Conservation (phyloP, 495 filamentous ascomycete species). For the Neurospora sp. region DNA sequence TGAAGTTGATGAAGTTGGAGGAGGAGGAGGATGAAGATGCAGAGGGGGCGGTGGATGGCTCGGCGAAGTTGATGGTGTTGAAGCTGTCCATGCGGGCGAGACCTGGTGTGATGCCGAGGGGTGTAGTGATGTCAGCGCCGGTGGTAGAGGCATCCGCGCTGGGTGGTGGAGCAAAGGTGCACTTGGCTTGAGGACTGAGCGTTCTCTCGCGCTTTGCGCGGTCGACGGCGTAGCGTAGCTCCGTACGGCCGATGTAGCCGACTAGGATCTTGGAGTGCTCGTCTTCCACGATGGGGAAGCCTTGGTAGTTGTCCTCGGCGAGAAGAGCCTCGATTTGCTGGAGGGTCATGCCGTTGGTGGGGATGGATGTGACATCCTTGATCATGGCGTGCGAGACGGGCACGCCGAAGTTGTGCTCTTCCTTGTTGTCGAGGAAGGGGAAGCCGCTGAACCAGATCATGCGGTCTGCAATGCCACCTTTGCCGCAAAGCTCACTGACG, state of each 20-base stretch:
- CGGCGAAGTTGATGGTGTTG: conserved; percentile 1
- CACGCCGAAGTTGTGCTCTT: conserved; percentile 95
- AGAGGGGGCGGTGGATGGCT: conserved; percentile 19
- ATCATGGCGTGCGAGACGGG: conserved; percentile 93
- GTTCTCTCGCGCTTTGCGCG: conserved; percentile 67
- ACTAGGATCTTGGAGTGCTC: conserved; percentile 58
- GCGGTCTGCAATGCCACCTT: conserved; percentile 92
- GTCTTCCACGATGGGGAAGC: conserved; percentile 87
- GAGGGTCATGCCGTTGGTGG: conserved; percentile 64
- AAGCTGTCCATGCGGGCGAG: conserved; percentile 21
- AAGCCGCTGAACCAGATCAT: conserved; percentile 99
- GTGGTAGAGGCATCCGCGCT: conserved; percentile 20
- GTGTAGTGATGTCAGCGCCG: conserved; percentile 23
- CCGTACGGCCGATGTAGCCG: conserved; percentile 92
- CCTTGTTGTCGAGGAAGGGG: conserved; percentile 95
- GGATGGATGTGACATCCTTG: conserved; percentile 61
- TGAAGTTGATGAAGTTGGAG: conserved; percentile 68
- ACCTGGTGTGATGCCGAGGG: conserved; percentile 42
- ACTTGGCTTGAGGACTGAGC: conserved; percentile 54
- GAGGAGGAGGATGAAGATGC: conserved; percentile 44
- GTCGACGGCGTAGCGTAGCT: conserved; percentile 87
- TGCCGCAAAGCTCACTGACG: conserved; percentile 81
- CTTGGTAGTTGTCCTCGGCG: conserved; percentile 77
- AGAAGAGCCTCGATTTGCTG: conserved; percentile 65
- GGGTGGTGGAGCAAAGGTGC: conserved; percentile 62